Base-by-base conservation (phyloP, 768 basidiomycete genomes). In the Tulasnella sp. region DNA sequence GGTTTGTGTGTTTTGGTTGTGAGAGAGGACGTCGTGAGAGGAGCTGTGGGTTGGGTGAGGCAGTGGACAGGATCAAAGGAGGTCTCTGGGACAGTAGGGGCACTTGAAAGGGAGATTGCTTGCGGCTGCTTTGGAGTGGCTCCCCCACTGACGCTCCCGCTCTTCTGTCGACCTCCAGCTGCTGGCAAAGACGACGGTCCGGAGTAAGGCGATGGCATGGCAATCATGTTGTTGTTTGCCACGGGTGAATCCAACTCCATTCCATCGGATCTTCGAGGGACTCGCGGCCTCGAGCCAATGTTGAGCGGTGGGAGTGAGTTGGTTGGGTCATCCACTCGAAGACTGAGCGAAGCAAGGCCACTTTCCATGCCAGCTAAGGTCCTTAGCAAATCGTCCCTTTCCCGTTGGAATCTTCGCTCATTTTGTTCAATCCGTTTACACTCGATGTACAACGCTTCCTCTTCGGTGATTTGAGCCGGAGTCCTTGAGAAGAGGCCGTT, bases 371-470 rank as follows among this genome's bases (percentile, higher is more conserved):
- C 96, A 34, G 91, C 89, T 17, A 97, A 84, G 0, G 90, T 92
- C 38, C 93, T 88, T 78, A 98, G 86, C 34, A 98, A 87, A 64
- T 94, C 93, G 76, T 97, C 94, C 22, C 96, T 86, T 25, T 97
- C 95, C 79, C 89, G 89, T 83, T 91, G 92, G 85, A 96, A 98
- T 73, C 87, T 87, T 39, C 91, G 88, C 81, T 97, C 96, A 77
- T 87, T 93, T 83, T 98, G 97, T 82, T 98, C 96, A 71, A 99
- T 87, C n/a, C 94, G 90, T 81, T 96, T 96, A 71, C 97, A 88
- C 82, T 98, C 95, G 78, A 98, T 85, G 83, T 93, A 98, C 3
- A 99, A 86, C 9, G 94, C 92, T 80, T 98, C 96, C 85, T 99
- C 97, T 82, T 99, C 96, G 22, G 91, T 91, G 64, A 97, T 91